A percentile compares a stretch with the other conserved stretches of the same genome.
Conservation (phyloP, 352 stramenopile species). For the Phytophthora quininea region DNA sequence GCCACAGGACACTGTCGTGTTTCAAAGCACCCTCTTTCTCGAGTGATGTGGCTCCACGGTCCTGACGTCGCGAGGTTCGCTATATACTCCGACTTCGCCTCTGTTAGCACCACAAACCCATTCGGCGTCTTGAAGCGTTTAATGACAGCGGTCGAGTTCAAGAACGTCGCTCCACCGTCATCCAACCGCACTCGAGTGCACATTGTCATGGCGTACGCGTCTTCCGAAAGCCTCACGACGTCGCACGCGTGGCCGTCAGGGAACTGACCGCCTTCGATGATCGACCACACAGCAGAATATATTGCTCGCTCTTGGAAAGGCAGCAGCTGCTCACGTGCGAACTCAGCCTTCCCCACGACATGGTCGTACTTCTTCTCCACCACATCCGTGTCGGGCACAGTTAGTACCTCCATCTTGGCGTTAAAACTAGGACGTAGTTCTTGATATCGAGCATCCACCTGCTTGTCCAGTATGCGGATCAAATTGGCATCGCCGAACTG, state of each 20-base stretch:
- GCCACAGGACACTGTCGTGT: slow-evolving; percentile 2
- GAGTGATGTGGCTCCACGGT: slow-evolving; percentile 6
- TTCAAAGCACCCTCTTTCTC: slow-evolving; percentile 8
- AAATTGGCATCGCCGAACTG: neutral
- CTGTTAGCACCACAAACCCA: slow-evolving; percentile 2
- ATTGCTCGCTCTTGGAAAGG: slow-evolving; percentile 3
- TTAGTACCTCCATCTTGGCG: neutral
- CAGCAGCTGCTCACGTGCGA: slow-evolving; percentile 7
- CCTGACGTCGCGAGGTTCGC: neutral
- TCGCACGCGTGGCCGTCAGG: slow-evolving; percentile 1
- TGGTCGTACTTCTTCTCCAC: neutral
- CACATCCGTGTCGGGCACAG: slow-evolving; percentile 1
- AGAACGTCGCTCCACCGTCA: neutral
- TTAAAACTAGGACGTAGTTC: neutral
- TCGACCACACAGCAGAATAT: neutral
- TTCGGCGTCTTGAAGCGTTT: slow-evolving; percentile 7
- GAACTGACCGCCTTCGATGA: slow-evolving; percentile 6
- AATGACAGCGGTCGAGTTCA: slow-evolving; percentile 10
- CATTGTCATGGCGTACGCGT: slow-evolving; percentile 8
- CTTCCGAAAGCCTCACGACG: neutral
- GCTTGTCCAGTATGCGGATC: slow-evolving; percentile 5
- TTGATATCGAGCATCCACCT: slow-evolving; percentile 1
- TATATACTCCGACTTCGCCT: slow-evolving; percentile 8
- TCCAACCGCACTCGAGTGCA: neutral
- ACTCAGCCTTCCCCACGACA: neutral